These are phyloP conservation scores for Martensiomyces pterosporus DNA, from an alignment of 192 early-diverging fungal genomes.

Conservation along the genomic window DNA sequence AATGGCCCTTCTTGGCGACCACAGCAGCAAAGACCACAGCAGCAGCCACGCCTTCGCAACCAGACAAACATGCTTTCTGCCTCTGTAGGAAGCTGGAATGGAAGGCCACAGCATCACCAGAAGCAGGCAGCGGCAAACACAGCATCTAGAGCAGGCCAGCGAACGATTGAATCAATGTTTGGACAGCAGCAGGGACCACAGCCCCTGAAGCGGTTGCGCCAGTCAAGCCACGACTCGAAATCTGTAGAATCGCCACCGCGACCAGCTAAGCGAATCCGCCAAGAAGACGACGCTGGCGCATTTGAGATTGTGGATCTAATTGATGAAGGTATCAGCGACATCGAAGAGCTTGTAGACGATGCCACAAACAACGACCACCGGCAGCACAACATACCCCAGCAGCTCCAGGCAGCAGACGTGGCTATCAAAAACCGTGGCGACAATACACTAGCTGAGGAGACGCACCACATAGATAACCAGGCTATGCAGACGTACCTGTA, in stretches of 20 bases:
- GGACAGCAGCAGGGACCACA: background rate
- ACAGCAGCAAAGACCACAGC: background rate
- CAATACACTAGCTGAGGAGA: constrained; percentile 31
- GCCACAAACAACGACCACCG: too few relatives aligned
- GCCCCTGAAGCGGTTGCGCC: constrained; percentile 7
- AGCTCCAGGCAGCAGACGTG: too few relatives aligned
- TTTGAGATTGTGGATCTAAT: constrained; percentile 17
- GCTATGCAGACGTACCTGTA: constrained; percentile 44
- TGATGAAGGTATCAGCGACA: too few relatives aligned
- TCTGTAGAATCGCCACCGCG: constrained; percentile 5
- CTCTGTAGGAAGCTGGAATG: too few relatives aligned
- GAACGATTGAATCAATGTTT: constrained; percentile 41
- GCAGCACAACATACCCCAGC: too few relatives aligned
- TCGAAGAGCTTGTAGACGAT: too few relatives aligned
- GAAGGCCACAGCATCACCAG: too few relatives aligned
- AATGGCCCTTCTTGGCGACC: background rate
- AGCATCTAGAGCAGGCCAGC: too few relatives aligned
- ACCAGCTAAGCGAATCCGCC: constrained; percentile 15
- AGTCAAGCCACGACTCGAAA: constrained; percentile 1
- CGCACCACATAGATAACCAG: constrained; percentile 24
- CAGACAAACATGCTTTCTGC: too few relatives aligned
- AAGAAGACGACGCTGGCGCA: background rate
- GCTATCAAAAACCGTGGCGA: too few relatives aligned
- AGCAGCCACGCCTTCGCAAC: too few relatives aligned
- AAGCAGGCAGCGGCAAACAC: too few relatives aligned